Evolutionary conservation across 495 filamentous ascomycete species (phyloP).

Genomic region (Penicillium longicatenatum): DNA sequence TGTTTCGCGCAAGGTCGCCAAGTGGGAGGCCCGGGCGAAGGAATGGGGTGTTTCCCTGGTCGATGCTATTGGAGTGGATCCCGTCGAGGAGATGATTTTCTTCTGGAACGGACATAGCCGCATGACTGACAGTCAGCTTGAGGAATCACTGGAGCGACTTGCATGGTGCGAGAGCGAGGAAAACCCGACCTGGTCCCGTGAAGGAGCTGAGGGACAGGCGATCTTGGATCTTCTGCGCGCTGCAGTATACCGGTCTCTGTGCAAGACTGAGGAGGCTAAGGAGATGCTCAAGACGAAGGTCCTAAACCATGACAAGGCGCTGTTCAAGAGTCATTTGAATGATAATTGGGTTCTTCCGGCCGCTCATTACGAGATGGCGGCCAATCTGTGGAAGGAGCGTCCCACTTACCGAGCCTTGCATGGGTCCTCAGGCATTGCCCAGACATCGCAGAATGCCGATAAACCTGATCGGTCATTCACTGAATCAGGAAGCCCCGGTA

Average conservation of each 20-base stretch:
- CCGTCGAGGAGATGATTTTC: conserved; percentile 92
- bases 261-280: conserved; percentile 63
- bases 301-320: conserved; percentile 60
- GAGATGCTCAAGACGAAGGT: conserved; percentile 61
- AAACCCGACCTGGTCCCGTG: conserved; percentile 55
- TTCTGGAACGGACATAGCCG: conserved; percentile 86
- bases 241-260: conserved; percentile 65
- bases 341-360: conserved; percentile 82
- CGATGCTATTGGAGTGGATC: conserved; percentile 82
- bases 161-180: conserved; percentile 65
- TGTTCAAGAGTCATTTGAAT: conserved; percentile 71
- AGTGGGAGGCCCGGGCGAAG: conserved; percentile 84
- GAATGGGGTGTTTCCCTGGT: conserved; percentile 67
- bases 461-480: conserved; percentile 4
- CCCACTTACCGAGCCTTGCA: conserved; percentile 39
- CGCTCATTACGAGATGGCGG: conserved; percentile 89
- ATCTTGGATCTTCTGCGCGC: conserved; percentile 67
- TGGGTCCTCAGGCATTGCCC: conserved; percentile 14
- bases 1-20: conserved; percentile 78
- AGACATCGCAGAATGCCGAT: conserved; percentile 11
- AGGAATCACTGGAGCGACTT: conserved; percentile 61
- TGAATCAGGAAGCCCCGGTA: conserved; percentile 6
- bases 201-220: conserved; percentile 73
- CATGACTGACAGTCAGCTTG: conserved; percentile 66
- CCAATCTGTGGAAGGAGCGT: conserved; percentile 72